These are phyloP conservation scores for Agastache rugosa DNA, from an alignment of 257 asterid genomes.

Conservation along the genomic window DNA sequence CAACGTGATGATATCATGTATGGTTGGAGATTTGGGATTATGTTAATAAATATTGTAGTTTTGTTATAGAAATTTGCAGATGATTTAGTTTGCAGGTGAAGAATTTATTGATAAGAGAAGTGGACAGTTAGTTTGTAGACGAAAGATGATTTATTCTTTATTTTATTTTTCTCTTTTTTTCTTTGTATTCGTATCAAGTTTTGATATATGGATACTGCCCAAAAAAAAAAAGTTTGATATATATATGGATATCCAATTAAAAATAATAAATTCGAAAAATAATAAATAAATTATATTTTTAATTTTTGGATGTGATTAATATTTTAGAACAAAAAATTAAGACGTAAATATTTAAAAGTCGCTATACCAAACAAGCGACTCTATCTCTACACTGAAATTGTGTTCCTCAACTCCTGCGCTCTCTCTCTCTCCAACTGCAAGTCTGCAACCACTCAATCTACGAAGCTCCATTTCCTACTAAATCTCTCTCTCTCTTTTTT, in stretches of 20 bases:
- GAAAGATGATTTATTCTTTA: no score
- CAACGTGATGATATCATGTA: conserved; percentile 35
- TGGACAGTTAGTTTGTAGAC: conserved; percentile 27
- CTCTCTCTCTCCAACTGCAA: conserved; percentile 28
- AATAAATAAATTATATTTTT: no score
- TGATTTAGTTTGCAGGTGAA: conserved; percentile 40
- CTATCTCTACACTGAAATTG: conserved; percentile 20
- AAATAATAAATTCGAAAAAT: no score
- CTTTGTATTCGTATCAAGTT: no score
- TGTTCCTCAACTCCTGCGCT: neutral
- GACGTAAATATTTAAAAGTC: no score
- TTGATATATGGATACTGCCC: no score
- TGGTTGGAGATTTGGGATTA: conserved; percentile 36
- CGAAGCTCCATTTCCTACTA: conserved; percentile 26
- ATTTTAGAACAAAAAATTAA: no score
- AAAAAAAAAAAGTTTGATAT: no score
- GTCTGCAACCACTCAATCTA: conserved; percentile 36
- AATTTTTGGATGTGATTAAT: no score
- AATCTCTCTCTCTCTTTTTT: no score
- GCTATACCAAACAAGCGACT: neutral
- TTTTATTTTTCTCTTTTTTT: no score
- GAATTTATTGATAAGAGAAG: conserved; percentile 34
- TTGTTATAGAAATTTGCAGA: neutral
- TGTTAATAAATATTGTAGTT: neutral
- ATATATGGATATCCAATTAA: no score